A percentile compares a stretch with the other conserved stretches of the same genome.
These are phyloP conservation scores for Yamadazyma trypodendri DNA, from an alignment of 1,139 yeast genomes.

Conservation along the genomic window DNA sequence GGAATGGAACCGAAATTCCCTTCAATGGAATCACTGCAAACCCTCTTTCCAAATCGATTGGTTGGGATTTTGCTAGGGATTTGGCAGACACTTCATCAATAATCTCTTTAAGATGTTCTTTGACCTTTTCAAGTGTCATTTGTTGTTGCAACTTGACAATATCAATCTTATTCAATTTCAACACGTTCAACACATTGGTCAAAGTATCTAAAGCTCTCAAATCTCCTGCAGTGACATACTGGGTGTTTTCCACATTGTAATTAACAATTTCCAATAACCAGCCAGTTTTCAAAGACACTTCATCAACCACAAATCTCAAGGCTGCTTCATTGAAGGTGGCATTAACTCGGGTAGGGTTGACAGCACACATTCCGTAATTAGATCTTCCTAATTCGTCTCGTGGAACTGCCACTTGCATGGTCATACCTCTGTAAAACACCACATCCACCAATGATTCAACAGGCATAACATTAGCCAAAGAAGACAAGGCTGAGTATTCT, in stretches of 20 bases:
- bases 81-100: conserved; percentile 80
- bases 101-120: conserved; percentile 82
- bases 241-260: conserved; percentile 97
- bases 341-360: conserved; percentile 91
- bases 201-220: conserved; percentile 90
- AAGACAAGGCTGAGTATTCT: conserved; percentile 96
- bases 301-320: conserved; percentile 89
- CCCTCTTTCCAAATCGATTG: conserved; percentile 95
- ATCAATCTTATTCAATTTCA: conserved; percentile 92
- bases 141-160: conserved; percentile 82
- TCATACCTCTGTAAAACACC: conserved; percentile 99
- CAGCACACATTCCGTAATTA: conserved; percentile 98
- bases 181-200: conserved; percentile 87
- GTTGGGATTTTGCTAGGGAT: conserved; percentile 87
- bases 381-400: conserved; percentile 94
- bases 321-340: conserved; percentile 91
- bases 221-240: conserved; percentile 98
- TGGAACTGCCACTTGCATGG: conserved; percentile 99
- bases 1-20: conserved; percentile 99
- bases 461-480: conserved; percentile 98
- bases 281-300: conserved; percentile 74
- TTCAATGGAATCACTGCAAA: conserved; percentile 97
- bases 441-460: conserved; percentile 97
- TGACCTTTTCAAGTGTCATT: conserved; percentile 83
- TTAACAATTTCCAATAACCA: conserved; percentile 98